These are phyloP conservation scores for Alternaria sp. DNA, from an alignment of 2,329 filamentous ascomycete genomes.

Conservation along the genomic window DNA sequence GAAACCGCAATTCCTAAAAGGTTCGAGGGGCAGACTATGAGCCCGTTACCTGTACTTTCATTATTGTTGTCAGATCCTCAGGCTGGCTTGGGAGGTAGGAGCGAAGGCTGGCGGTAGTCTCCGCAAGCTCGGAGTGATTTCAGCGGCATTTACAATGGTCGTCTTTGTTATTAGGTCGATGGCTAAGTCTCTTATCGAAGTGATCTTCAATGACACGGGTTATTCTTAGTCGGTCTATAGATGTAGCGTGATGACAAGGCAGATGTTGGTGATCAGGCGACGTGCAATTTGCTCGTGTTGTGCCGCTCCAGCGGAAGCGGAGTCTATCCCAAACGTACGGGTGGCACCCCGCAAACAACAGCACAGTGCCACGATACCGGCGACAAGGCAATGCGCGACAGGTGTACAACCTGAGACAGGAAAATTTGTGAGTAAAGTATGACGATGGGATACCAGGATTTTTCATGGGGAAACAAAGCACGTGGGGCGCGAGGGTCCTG, in stretches of 20 bases:
- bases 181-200: background rate
- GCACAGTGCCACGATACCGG: background rate
- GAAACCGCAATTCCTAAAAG: no score
- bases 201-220: background rate
- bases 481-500: slow-evolving; percentile 4
- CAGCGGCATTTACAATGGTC: background rate
- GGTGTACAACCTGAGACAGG: background rate
- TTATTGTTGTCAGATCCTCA: no score
- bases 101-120: no score
- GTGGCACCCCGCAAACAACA: background rate
- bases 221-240: background rate
- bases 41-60: no score
- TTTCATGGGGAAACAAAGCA: slow-evolving; percentile 7
- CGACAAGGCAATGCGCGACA: background rate
- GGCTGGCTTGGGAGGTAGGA: no score
- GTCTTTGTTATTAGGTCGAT: background rate
- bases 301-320: background rate
- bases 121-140: background rate
- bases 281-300: slow-evolving; percentile 1
- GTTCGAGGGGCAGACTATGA: no score
- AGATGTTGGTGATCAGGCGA: slow-evolving; percentile 7
- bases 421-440: background rate
- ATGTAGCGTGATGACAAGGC: slow-evolving; percentile 1
- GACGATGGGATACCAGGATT: background rate
- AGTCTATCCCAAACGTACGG: background rate